These are phyloP conservation scores for Cytospora piceae DNA, from an alignment of 2,329 filamentous ascomycete species.

Conservation along the genomic window DNA sequence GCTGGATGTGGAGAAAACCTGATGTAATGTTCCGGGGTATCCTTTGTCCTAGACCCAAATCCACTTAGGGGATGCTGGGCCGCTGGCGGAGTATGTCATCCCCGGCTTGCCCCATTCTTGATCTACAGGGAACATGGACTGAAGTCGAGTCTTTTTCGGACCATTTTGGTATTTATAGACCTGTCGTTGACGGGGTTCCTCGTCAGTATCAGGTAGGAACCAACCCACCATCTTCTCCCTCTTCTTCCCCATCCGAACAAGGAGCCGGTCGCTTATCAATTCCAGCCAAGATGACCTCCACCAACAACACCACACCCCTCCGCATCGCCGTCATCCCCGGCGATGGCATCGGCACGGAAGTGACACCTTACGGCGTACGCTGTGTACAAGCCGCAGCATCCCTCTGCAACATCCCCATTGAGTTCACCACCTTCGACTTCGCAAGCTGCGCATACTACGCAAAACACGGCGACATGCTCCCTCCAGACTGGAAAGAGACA, in stretches of 20 bases:
- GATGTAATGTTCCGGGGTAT: not conserved
- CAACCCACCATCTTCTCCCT: not conserved
- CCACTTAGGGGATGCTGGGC: no score
- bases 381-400: conserved; percentile 58
- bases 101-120: not conserved
- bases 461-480: conserved; percentile 48
- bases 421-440: conserved; percentile 67
- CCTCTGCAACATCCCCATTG: conserved; percentile 55
- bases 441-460: conserved; percentile 64
- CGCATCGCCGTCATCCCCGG: conserved; percentile 67
- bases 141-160: no score
- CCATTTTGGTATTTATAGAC: not conserved
- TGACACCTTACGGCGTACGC: conserved; percentile 64
- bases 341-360: conserved; percentile 72
- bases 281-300: conserved; percentile 7
- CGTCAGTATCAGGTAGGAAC: not conserved
- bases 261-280: no score
- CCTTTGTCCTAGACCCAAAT: not conserved
- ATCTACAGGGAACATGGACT: not conserved
- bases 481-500: conserved; percentile 52
- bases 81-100: not conserved
- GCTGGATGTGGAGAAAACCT: not conserved
- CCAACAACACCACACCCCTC: conserved; percentile 1
- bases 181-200: not conserved
- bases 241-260: not conserved